Evolutionary conservation across 2,329 filamentous ascomycete species (phyloP), one percentile per base, ranked within the genome.

Genomic region (Claviceps maximensis): DNA sequence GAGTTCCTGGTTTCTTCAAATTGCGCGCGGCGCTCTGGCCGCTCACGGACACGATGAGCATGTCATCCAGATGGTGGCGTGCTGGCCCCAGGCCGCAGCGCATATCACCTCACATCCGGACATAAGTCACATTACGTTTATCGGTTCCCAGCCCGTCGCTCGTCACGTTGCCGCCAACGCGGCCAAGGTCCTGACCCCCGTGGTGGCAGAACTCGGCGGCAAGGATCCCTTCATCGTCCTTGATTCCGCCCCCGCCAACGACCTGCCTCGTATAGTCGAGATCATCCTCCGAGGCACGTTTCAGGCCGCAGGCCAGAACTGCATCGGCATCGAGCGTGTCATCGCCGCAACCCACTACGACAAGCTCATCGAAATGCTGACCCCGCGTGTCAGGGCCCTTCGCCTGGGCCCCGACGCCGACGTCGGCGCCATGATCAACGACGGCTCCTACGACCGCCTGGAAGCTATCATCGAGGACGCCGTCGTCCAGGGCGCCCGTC

Each of bases 271-370:
- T 44, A 83, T 97, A 49, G 79, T 80, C 41, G 87, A 89, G 57
- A 86, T 94, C 57, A 79, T 97, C 57, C 84, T 98, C 71, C 83
- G 93, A 51, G 93, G 91, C 51, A 89, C 88, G 10, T 98, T 97
- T 71, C 93, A 98, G 69, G 89, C 89, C 50, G 85, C 89, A 17
- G 93, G 93, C 1, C 93, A 98, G 69, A 98, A 98, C 71, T 98
- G 93, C 70, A 91, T 98, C 64, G 93, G 93, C 53, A 91, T 96
- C 59, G 93, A 98, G 72, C 86, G 93, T 53, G 84, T 97, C 63
- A 84, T 97, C 60, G 88, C 86, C 25, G 78, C 87, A 17, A 84
- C 88, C n/a, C 23, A 46, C 44, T 95, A 97, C 71, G 76, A 86
- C 57, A 74, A 74, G 53, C 78, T 98, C 23, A 71, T 95, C 51